Evolutionary conservation across 2,329 filamentous ascomycete species (phyloP).

Genomic region (Aureobasidium sp.): DNA sequence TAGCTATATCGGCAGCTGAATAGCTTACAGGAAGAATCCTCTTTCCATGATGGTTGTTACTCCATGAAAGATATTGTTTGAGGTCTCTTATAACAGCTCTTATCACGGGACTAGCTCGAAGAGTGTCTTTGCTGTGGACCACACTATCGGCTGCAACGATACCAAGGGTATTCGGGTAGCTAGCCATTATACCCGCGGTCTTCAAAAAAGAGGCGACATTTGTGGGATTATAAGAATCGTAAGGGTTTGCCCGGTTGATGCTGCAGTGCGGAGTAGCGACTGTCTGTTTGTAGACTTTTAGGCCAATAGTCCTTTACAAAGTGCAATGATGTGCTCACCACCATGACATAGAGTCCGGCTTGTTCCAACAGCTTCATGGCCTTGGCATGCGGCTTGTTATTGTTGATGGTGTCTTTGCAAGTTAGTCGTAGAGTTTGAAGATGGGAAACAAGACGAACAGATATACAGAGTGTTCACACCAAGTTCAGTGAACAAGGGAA

Average conservation of each 20-base stretch:
- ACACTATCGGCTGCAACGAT: constrained; percentile 14
- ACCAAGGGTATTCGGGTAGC: constrained; percentile 17
- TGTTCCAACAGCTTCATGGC: constrained; percentile 21
- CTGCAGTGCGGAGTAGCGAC: constrained; percentile 1
- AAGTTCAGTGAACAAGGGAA: constrained; percentile 17
- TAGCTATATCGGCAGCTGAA: background rate
- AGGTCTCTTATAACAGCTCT: constrained; percentile 20
- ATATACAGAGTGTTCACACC: constrained; percentile 18
- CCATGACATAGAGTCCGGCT: constrained; percentile 19
- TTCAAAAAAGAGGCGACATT: constrained; percentile 8
- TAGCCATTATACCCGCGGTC: constrained; percentile 15
- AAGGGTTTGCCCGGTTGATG: constrained; percentile 16
- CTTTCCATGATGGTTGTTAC: constrained; percentile 12
- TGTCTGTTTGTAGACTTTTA: background rate
- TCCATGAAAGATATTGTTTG: constrained; percentile 18
- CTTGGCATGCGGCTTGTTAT: constrained; percentile 14
- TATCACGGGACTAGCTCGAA: constrained; percentile 17
- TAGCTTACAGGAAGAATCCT: constrained; percentile 20
- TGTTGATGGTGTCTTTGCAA: constrained; percentile 16
- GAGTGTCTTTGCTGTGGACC: constrained; percentile 11
- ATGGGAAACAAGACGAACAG: constrained; percentile 5
- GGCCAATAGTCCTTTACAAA: background rate
- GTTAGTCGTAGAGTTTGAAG: background rate
- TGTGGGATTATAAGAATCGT: constrained; percentile 15
- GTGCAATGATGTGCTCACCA: constrained; percentile 5